phyloP scores from a whole-genome alignment of 768 basidiomycete genomes.

The Kwoniella pini region DNA sequence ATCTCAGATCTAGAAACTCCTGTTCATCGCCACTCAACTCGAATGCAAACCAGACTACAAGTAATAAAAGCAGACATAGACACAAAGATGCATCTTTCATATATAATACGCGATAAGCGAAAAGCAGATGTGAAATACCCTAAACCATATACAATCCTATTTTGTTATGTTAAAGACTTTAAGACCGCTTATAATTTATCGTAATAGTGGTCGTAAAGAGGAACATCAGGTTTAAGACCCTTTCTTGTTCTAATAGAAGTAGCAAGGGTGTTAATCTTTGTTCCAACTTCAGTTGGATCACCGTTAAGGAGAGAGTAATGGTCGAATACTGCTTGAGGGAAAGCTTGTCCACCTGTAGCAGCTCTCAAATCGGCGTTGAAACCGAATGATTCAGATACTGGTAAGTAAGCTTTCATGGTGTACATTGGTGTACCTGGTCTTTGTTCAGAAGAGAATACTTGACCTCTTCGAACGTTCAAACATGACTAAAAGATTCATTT shows the following conservation, averaged over 20 bases:
- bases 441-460: slow-evolving; percentile 98
- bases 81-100: slow-evolving; percentile 15
- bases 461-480: slow-evolving; percentile 91
- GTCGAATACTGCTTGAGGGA: slow-evolving; percentile 74
- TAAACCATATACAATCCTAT: neutral
- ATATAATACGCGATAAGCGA: neutral
- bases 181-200: slow-evolving; percentile 26
- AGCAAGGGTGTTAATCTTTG: slow-evolving; percentile 73
- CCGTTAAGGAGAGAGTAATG: slow-evolving; percentile 52
- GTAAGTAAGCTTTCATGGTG: slow-evolving; percentile 73
- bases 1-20: too few relatives aligned
- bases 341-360: slow-evolving; percentile 93
- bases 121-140: too few relatives aligned
- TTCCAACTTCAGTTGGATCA: slow-evolving; percentile 80
- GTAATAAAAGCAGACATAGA: neutral
- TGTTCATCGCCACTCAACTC: too few relatives aligned
- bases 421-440: slow-evolving; percentile 97
- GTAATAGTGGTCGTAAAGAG: slow-evolving; percentile 33
- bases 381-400: slow-evolving; percentile 66
- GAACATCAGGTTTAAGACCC: slow-evolving; percentile 58
- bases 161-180: too few relatives aligned
- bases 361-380: slow-evolving; percentile 95
- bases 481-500: slow-evolving; percentile 51
- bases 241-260: slow-evolving; percentile 82
- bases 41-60: neutral